Evolutionary conservation across 495 filamentous ascomycete species (phyloP).

Genomic region (Penicillium arizonense): DNA sequence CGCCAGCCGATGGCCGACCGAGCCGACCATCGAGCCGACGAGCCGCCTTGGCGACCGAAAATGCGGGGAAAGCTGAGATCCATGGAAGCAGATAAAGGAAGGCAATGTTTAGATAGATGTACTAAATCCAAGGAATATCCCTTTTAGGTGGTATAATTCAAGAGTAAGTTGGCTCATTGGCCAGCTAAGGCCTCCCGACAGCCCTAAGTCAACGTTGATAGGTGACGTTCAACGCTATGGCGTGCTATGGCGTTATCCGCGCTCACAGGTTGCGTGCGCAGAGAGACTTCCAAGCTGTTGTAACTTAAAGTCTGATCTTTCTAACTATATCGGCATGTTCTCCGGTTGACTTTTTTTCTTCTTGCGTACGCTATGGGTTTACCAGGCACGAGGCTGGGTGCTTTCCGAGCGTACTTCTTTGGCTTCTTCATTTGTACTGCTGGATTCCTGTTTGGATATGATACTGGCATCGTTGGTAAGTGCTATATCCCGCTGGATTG

Average conservation of each 20-base stretch:
- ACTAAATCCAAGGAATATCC: no score
- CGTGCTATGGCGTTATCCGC: conserved; percentile 28
- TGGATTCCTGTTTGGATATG: conserved; percentile 30
- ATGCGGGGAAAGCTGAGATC: no score
- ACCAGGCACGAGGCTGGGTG: conserved; percentile 22
- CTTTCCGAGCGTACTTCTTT: conserved; percentile 28
- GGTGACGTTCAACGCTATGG: conserved; percentile 9
- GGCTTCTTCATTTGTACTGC: conserved; percentile 28
- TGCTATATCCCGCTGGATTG: not conserved
- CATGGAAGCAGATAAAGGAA: no score
- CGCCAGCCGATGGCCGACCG: no score
- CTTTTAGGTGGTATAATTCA: no score
- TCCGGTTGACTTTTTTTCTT: not conserved
- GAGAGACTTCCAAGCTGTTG: no score
- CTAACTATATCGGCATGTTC: no score
- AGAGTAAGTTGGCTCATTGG: no score
- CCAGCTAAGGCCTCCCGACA: not conserved
- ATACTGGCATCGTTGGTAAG: conserved; percentile 29
- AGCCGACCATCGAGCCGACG: no score
- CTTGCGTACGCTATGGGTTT: conserved; percentile 16
- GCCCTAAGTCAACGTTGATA: not conserved
- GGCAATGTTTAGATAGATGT: no score
- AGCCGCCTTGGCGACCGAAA: no score
- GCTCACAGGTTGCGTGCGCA: conserved; percentile 21
- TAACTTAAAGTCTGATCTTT: not conserved